Evolutionary conservation across 345 rosid genomes (phyloP), one percentile per base, ranked within the genome.

Genomic region (Nephelium lappaceum): DNA sequence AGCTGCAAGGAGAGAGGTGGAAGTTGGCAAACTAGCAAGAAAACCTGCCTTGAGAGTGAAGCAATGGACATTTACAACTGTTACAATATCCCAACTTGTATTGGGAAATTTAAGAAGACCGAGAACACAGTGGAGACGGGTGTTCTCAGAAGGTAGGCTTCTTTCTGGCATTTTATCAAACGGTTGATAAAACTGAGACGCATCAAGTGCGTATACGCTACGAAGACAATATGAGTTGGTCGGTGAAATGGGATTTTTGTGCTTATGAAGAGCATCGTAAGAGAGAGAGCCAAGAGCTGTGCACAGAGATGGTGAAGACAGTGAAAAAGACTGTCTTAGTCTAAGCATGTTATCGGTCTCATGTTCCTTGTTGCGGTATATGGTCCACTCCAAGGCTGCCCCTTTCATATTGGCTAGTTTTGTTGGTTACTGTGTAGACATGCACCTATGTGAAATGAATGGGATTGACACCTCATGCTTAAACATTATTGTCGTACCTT

Each of bases 1-100:
- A 67, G 81, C 84, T 47, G 81, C 78, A 68, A 92, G 87, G 58
- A 90, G 87, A 76, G 86, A 80, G 16, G 91, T 86, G 66, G 84
- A 81, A 31, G 76, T 68, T 65, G 85, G 88, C 71, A 87, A 82
- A 82, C 87, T 85, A 19, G 81, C 68, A 9, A 90, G 81, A 67
- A 81, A 82, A n/a, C 91, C 92, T 74, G 76, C 71, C 88, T 91
- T 91, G 79, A 91, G 66, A 38, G 85, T 89, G 8, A 83, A 87
- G 84, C 92, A 89, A 84, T 92, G 96, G 53, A 71, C 77, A 47
- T 45, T 62, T 72, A 64, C 47, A 19, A 81, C 72, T 60, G 81
- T 72, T 21, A 70, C 76, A 11, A 27, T 27, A 74, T 78, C 77
- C 21, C 63, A 78, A 71, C 75, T 76, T 81, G 31, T 16, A 78